Evolutionary conservation across 2,329 filamentous ascomycete species (phyloP), one percentile per base, ranked within the genome.

Genomic region (Lecanicillium sp.): DNA sequence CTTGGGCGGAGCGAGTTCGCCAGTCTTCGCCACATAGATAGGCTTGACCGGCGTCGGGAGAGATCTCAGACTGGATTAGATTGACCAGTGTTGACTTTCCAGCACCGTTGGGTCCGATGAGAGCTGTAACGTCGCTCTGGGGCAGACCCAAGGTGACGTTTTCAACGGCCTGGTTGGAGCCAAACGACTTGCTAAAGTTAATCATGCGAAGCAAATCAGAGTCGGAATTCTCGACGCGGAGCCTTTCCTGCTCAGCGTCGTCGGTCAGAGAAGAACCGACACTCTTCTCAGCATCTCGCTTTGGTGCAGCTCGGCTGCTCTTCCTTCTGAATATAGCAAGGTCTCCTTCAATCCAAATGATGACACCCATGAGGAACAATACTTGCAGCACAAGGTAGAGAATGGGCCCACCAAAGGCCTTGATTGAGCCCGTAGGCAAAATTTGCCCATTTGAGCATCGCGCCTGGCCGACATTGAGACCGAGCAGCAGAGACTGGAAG

Each of bases 31-130:
- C 81, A 22, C 84, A 71, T 3, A 94, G 77, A 34, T 87, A 79
- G 18, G 85, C 83, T n/a, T 72, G 69, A 40, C 76, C 73, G 19
- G 61, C 59, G 25, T 73, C 76, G 0, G 87, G 84, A 29, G 77
- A 73, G 18, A 88, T 71, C 51, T 94, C 87, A 13, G 86, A 86
- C 47, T 87, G 77, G 49, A 95, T 86, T 36, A 94, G 66, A 7
- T 79, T 84, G 51, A 94, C 90, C 1, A 83, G 88, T 0, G 86
- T 92, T 0, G 80, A 85, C 53, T 95, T 94, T 37, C 87, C 87
- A 2, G 87, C 87, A 11, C 87, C 87, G 53, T 94, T 94, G 5
- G 87, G 86, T 0, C 87, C 87, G 3, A 94, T 71, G 0, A 94
- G 69, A 0, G 86, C 86, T 56, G 90, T 90, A 1, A 90, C 82